Evolutionary conservation across 2,329 filamentous ascomycete species (phyloP).

Genomic region (Plectosphaerella sp.): DNA sequence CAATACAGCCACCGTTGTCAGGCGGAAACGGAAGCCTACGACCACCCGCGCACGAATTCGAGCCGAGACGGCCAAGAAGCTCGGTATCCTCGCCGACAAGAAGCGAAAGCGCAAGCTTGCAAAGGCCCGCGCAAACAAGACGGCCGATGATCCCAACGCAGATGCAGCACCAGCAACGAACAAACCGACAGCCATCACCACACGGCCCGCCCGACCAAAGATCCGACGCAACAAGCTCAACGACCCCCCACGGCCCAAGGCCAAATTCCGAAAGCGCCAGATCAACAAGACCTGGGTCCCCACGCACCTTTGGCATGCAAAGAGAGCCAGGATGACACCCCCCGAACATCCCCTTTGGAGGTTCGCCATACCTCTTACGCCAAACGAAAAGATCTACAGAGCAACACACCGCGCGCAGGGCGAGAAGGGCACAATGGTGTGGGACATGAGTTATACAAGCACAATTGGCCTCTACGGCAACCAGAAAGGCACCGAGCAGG

Average conservation of each 20-base stretch:
- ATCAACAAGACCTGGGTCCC: conserved; percentile 89
- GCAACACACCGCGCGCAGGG: conserved; percentile 78
- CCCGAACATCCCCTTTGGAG: conserved; percentile 81
- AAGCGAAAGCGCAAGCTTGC: conserved; percentile 42
- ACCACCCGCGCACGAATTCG: conserved; percentile 58
- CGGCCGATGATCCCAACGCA: conserved; percentile 16
- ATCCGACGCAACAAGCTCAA: conserved; percentile 68
- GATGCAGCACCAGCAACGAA: conserved; percentile 2
- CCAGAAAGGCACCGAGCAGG: conserved; percentile 56
- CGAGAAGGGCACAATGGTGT: conserved; percentile 72
- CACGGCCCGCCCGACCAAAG: conserved; percentile 51
- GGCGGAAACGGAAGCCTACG: conserved; percentile 55
- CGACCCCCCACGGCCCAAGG: conserved; percentile 47
- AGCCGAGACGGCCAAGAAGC: conserved; percentile 69
- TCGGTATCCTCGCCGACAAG: conserved; percentile 58
- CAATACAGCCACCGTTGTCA: conserved; percentile 78
- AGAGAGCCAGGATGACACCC: conserved; percentile 82
- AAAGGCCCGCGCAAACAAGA: conserved; percentile 23
- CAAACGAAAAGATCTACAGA: conserved; percentile 85
- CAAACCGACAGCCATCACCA: conserved; percentile 25
- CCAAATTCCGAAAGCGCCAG: conserved; percentile 80
- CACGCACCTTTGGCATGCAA: conserved; percentile 91
- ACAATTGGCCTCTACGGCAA: conserved; percentile 75
- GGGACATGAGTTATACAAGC: conserved; percentile 93
- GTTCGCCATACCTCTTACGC: conserved; percentile 79